Evolutionary conservation across 331 rosid species (phyloP).

Genomic region (Malus hybrid): DNA sequence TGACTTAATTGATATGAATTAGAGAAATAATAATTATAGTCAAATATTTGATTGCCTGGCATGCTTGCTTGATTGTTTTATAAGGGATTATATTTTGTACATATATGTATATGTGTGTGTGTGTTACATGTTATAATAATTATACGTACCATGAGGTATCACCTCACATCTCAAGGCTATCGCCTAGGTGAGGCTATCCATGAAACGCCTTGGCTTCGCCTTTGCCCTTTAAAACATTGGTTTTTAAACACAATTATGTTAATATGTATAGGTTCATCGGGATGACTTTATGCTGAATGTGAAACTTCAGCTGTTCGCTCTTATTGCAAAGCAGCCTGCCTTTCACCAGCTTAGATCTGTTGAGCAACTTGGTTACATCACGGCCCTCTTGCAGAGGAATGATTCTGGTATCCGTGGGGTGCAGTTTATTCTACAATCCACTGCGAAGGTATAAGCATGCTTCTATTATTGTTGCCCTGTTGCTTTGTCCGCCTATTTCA

Average conservation of each 20-base stretch:
- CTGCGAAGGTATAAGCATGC: slow-evolving; percentile 58
- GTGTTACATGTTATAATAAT: no score
- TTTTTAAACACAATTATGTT: neutral
- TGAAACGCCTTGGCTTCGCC: no score
- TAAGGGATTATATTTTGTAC: no score
- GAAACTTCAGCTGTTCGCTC: slow-evolving; percentile 89
- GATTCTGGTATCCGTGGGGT: slow-evolving; percentile 74
- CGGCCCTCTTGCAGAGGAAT: slow-evolving; percentile 66
- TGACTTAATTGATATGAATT: no score
- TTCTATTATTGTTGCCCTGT: slow-evolving; percentile 1
- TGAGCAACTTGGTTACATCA: slow-evolving; percentile 93
- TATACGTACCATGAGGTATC: no score
- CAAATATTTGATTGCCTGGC: no score
- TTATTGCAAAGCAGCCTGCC: slow-evolving; percentile 79
- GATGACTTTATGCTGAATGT: slow-evolving; percentile 78
- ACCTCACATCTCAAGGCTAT: no score
- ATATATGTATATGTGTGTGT: no score
- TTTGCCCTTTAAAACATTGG: no score
- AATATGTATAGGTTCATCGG: slow-evolving; percentile 60
- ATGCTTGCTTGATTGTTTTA: no score
- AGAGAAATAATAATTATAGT: no score
- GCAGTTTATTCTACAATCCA: slow-evolving; percentile 80
- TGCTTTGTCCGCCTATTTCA: slow-evolving; percentile 10
- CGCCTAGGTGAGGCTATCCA: no score
- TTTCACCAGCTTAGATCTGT: slow-evolving; percentile 96